Conservation (phyloP, 1,284 basidiomycete species). For the Trametes pubescens region DNA sequence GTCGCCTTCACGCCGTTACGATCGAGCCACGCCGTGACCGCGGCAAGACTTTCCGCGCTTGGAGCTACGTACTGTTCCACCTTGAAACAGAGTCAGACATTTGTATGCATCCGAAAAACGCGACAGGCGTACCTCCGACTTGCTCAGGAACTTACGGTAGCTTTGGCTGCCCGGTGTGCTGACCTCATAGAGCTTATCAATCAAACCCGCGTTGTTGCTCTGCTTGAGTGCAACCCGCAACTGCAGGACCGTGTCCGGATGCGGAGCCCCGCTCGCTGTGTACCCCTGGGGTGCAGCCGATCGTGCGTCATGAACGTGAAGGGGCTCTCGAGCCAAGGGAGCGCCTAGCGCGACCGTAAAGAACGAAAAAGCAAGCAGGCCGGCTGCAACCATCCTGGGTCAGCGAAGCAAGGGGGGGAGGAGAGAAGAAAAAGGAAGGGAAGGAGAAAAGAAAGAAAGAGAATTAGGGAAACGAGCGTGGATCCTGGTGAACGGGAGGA, state of each 20-base stretch:
- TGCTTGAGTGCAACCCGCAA: conserved; percentile 39
- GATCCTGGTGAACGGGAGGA: background rate
- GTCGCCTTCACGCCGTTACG: conserved; percentile 45
- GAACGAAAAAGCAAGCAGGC: conserved; percentile 33
- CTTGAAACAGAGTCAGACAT: conserved; percentile 43
- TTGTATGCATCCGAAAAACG: conserved; percentile 17
- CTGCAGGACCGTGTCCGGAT: conserved; percentile 30
- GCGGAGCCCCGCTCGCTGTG: conserved; percentile 29
- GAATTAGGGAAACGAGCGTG: background rate
- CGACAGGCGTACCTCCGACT: conserved; percentile 26
- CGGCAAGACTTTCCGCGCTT: conserved; percentile 40
- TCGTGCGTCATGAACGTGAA: conserved; percentile 35
- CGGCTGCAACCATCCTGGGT: conserved; percentile 37
- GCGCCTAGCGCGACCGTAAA: conserved; percentile 33
- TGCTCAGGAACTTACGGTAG: conserved; percentile 34
- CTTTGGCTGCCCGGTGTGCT: conserved; percentile 33
- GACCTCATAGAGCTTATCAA: conserved; percentile 33
- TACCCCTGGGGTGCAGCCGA: conserved; percentile 32
- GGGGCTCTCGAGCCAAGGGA: conserved; percentile 26
- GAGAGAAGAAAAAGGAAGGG: conserved; percentile 3
- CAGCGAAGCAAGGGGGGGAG: conserved; percentile 5
- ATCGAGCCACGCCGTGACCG: conserved; percentile 49
- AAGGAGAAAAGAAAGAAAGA: conserved; percentile 8
- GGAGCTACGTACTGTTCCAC: conserved; percentile 48
- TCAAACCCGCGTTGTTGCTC: conserved; percentile 32